Percentiles rank a stretch among this genome's conserved stretches.
Evolutionary conservation across 2,329 filamentous ascomycete genomes (phyloP).

Genomic region (Blastomyces emzantsi): DNA sequence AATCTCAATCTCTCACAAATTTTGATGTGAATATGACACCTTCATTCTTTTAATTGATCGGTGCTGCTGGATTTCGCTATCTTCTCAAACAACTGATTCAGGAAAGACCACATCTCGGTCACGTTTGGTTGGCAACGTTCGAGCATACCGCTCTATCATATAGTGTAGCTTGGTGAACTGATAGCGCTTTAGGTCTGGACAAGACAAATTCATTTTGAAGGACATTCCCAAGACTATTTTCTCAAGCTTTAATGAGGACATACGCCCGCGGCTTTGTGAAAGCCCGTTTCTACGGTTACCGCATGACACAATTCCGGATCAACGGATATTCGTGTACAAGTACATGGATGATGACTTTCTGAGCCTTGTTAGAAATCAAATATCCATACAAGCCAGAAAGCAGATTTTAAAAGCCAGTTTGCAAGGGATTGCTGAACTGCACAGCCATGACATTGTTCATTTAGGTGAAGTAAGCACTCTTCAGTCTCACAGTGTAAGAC

Average conservation of each 20-base stretch:
- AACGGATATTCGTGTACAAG: slow-evolving; percentile 39
- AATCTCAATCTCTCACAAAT: neutral
- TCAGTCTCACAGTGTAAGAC: slow-evolving; percentile 3
- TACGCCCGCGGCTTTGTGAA: slow-evolving; percentile 23
- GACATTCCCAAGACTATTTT: slow-evolving; percentile 22
- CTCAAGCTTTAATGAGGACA: slow-evolving; percentile 17
- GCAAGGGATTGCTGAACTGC: slow-evolving; percentile 29
- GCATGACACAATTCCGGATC: slow-evolving; percentile 36
- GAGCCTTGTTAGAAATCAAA: slow-evolving; percentile 33
- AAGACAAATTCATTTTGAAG: slow-evolving; percentile 21
- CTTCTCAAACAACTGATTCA: slow-evolving; percentile 26
- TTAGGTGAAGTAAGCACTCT: slow-evolving; percentile 18
- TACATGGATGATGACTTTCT: slow-evolving; percentile 39
- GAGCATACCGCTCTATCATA: slow-evolving; percentile 10
- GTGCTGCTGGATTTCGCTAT: slow-evolving; percentile 23
- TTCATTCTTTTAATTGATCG: slow-evolving; percentile 18
- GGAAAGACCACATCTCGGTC: slow-evolving; percentile 25
- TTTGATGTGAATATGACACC: slow-evolving; percentile 13
- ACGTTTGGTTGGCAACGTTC: slow-evolving; percentile 28
- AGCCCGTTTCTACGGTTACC: slow-evolving; percentile 31
- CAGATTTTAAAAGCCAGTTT: slow-evolving; percentile 38
- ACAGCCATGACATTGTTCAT: slow-evolving; percentile 27
- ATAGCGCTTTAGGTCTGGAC: slow-evolving; percentile 17
- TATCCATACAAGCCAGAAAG: slow-evolving; percentile 33
- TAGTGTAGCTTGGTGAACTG: slow-evolving; percentile 9